phyloP scores from a whole-genome alignment of 148 eudicot genomes.

The Silene conica region DNA sequence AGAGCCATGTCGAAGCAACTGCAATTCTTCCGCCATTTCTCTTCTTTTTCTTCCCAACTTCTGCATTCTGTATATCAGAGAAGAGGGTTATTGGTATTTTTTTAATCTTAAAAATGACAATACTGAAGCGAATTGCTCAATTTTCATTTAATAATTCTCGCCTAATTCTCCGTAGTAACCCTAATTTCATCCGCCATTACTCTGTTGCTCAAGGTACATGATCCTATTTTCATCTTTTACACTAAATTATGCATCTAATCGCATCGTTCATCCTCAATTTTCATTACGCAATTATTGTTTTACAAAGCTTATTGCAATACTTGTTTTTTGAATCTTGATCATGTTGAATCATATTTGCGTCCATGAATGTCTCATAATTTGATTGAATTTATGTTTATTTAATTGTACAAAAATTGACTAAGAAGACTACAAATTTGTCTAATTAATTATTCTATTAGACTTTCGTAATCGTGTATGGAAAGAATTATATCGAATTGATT shows the following conservation, averaged over 20 bases:
- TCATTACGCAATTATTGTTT: too few relatives aligned
- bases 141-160: slow-evolving; percentile 30
- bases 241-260: neutral
- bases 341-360: neutral
- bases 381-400: neutral
- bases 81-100: neutral
- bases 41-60: neutral
- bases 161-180: slow-evolving; percentile 28
- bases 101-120: neutral
- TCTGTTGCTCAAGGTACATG: slow-evolving; percentile 40
- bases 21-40: neutral
- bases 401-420: neutral
- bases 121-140: slow-evolving; percentile 36
- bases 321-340: neutral
- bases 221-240: neutral
- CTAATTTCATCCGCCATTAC: slow-evolving; percentile 35
- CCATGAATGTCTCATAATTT: neutral
- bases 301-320: too few relatives aligned
- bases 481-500: too few relatives aligned
- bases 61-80: too few relatives aligned
- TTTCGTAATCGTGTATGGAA: too few relatives aligned
- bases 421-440: neutral
- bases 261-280: neutral
- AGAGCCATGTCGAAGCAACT: neutral
- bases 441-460: neutral